Conservation (phyloP, 495 filamentous ascomycete species). For the Penicillium steckii region DNA sequence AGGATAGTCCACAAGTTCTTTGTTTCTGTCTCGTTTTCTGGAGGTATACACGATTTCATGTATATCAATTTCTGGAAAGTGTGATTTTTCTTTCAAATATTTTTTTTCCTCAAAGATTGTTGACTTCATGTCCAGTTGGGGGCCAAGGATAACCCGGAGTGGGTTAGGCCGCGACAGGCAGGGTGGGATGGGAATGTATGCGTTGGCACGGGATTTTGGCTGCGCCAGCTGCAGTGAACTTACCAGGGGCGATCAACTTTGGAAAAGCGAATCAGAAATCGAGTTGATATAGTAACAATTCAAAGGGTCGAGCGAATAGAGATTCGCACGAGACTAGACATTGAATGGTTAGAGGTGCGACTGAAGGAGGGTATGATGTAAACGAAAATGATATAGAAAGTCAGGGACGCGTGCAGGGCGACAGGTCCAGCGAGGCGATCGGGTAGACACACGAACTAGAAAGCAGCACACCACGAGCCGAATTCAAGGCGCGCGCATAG, state of each 20-base stretch:
- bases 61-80: no score
- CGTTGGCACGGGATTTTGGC: conserved; percentile 44
- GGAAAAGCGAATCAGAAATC: conserved; percentile 21
- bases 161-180: conserved; percentile 30
- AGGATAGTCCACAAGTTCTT: no score
- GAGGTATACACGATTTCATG: no score
- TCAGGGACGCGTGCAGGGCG: conserved; percentile 31
- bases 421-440: conserved; percentile 2
- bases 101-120: no score
- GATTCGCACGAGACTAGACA: conserved; percentile 11
- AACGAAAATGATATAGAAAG: conserved; percentile 12
- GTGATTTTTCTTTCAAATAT: neutral
- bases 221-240: conserved; percentile 38
- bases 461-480: neutral
- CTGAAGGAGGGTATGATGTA: conserved; percentile 19
- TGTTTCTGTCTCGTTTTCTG: neutral
- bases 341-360: conserved; percentile 9
- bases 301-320: conserved; percentile 19
- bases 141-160: conserved; percentile 20
- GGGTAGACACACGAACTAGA: conserved; percentile 16
- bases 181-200: conserved; percentile 41
- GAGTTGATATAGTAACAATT: no score
- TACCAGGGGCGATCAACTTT: conserved; percentile 45
- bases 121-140: no score
- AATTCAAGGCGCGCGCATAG: conserved; percentile 7